phyloP scores from a whole-genome alignment of 208 protist genomes.

The Angomonas ambiguus region DNA sequence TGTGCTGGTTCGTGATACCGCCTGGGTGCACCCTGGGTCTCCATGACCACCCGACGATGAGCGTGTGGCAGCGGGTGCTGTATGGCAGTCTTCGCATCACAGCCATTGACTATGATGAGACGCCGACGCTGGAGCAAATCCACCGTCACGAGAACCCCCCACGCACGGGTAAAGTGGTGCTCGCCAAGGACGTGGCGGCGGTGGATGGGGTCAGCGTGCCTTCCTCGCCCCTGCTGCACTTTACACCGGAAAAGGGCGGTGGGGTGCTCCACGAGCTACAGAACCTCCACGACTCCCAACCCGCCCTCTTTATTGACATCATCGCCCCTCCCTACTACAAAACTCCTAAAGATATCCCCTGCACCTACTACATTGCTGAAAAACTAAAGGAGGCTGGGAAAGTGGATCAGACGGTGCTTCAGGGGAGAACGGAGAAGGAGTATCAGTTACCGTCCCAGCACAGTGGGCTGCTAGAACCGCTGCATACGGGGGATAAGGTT shows the following conservation, averaged over 20 bases:
- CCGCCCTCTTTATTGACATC: constrained; percentile 67
- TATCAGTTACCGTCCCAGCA: neutral
- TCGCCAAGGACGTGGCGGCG: neutral
- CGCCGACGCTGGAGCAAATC: neutral
- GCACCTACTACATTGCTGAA: constrained; percentile 46
- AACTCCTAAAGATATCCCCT: constrained; percentile 32
- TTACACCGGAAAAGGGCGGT: constrained; percentile 24
- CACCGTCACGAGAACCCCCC: neutral
- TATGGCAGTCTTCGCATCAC: constrained; percentile 49
- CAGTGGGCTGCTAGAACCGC: constrained; percentile 13
- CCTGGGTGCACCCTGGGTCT: constrained; percentile 46
- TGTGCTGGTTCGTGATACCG: constrained; percentile 76
- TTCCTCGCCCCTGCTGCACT: constrained; percentile 13
- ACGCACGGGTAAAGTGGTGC: constrained; percentile 19
- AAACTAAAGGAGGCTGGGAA: neutral
- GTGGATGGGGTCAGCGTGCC: no score
- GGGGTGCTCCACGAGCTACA: constrained; percentile 61
- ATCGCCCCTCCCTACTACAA: constrained; percentile 64
- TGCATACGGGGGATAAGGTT: constrained; percentile 22
- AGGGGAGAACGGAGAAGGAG: neutral
- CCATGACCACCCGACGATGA: constrained; percentile 75
- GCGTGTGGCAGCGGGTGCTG: constrained; percentile 61
- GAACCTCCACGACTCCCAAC: constrained; percentile 34
- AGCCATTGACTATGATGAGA: constrained; percentile 24
- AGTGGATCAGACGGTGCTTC: neutral